phyloP scores from a whole-genome alignment of 306 rosid genomes.

The Coriaria nepalensis region DNA sequence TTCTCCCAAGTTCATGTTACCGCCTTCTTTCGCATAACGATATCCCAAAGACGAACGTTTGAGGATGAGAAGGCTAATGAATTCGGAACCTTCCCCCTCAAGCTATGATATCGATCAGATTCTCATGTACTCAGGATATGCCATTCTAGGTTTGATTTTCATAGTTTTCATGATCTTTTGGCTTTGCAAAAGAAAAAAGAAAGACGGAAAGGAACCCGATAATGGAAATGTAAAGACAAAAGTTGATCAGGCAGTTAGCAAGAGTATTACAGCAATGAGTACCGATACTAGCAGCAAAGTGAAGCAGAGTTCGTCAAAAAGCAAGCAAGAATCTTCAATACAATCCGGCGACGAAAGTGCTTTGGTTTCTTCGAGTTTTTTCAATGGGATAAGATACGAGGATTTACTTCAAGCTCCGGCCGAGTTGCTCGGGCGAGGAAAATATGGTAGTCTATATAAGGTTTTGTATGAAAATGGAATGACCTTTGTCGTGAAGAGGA shows the following conservation, averaged over 20 bases:
- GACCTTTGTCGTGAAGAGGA: constrained; percentile 20
- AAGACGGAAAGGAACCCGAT: constrained; percentile 14
- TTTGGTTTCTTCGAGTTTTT: constrained; percentile 21
- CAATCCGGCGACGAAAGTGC: constrained; percentile 31
- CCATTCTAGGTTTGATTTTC: constrained; percentile 25
- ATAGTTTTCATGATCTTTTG: constrained; percentile 20
- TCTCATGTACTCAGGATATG: constrained; percentile 56
- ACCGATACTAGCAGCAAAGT: no score
- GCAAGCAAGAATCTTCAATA: constrained; percentile 33
- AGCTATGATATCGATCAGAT: constrained; percentile 12
- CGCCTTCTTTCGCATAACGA: no score
- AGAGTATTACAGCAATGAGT: not conserved
- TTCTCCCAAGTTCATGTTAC: no score
- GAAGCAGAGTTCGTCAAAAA: constrained; percentile 17
- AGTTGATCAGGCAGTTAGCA: constrained; percentile 17
- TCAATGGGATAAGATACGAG: constrained; percentile 41
- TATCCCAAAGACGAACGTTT: no score
- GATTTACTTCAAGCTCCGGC: constrained; percentile 79
- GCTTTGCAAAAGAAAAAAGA: constrained; percentile 30
- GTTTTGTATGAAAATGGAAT: constrained; percentile 42
- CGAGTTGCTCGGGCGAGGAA: constrained; percentile 76
- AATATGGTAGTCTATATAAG: constrained; percentile 61
- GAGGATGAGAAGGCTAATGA: constrained; percentile 16
- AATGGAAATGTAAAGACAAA: no score
- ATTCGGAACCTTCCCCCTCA: constrained; percentile 4